Evolutionary conservation across 192 early-diverging fungal species (phyloP), one percentile per base, ranked within the genome.

Genomic region (Entomortierella lignicola): DNA sequence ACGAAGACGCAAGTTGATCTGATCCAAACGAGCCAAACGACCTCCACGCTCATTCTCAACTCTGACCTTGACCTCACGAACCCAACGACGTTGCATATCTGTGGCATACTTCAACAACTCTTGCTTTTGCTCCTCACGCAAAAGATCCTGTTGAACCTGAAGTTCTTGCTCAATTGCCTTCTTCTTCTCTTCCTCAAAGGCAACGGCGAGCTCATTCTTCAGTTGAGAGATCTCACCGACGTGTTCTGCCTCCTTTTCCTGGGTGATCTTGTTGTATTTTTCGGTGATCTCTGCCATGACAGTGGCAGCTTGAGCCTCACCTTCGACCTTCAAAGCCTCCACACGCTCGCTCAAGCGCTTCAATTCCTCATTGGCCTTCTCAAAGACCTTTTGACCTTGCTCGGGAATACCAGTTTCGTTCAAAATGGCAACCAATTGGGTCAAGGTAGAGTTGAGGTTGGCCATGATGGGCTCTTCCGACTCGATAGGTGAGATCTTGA

Each of bases 11-110:
- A 90, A 71, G 60, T 88, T 87, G 52, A 99, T 88, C 55, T 93
- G 88, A 75, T 97, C 95, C 48, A 99, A 74, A 41, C 91, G 87
- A 10, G 94, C 94, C 62, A 99, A 83, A 20, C 97, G 92, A 18
- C 94, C 95, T 23, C 89, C 89, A 61, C 97, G 92, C 85, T 99
- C 97, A 52, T 92, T 85, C 63, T 99, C 97, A 30, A 99, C 92
- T 32, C 91, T 83, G 23, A 83, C 81, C 57, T 90, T 92, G 74
- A 96, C 89, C 72, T 95, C 89, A 34, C 89, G 84, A 56, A 91
- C 83, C 88, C 93, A 99, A 56, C 86, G 86, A 51, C 92, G 87
- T 82, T 96, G 90, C 72, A 95, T 83, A 43, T 91, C 85, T 55
- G 87, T 84, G 41, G 87, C 87, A 75, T 97, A 93, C 29, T 81